Percentiles rank a stretch among this genome's conserved stretches.
phyloP scores from a whole-genome alignment of 257 asterid species.

The Primulina eburnea region DNA sequence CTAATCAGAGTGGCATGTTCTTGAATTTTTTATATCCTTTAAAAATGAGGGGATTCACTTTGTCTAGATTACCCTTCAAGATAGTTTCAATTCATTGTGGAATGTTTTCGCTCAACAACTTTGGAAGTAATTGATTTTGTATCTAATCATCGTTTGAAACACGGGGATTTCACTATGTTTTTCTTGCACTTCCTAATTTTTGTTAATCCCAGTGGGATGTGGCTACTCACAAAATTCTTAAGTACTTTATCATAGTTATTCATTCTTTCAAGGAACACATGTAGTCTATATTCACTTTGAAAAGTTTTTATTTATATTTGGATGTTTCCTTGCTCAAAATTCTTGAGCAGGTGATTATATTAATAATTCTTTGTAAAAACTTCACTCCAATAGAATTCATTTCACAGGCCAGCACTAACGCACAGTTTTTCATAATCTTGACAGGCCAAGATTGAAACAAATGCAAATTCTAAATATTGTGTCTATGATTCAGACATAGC shows the following conservation, averaged over 20 bases:
- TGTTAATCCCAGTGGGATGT: neutral
- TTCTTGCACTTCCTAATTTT: neutral
- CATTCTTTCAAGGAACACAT: neutral
- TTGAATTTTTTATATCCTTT: neutral
- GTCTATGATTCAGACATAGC: constrained; percentile 63
- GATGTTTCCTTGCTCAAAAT: neutral
- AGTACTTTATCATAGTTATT: neutral
- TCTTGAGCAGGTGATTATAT: neutral
- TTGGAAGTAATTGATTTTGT: no score
- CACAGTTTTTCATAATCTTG: constrained; percentile 3
- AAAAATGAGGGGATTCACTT: no score
- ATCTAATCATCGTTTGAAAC: neutral
- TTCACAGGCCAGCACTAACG: neutral
- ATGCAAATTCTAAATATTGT: constrained; percentile 45
- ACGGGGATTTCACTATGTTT: neutral
- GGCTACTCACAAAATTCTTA: neutral
- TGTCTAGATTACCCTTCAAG: neutral
- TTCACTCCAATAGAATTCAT: neutral
- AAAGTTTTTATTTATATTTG: no score
- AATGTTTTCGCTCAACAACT: neutral
- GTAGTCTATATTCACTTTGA: neutral
- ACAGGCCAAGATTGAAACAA: constrained; percentile 40
- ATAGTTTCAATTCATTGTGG: no score
- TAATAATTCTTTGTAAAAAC: neutral
- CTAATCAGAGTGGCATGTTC: neutral